These are phyloP conservation scores for Plenodomus tracheiphilus DNA, from an alignment of 2,329 filamentous ascomycete species.

Conservation along the genomic window DNA sequence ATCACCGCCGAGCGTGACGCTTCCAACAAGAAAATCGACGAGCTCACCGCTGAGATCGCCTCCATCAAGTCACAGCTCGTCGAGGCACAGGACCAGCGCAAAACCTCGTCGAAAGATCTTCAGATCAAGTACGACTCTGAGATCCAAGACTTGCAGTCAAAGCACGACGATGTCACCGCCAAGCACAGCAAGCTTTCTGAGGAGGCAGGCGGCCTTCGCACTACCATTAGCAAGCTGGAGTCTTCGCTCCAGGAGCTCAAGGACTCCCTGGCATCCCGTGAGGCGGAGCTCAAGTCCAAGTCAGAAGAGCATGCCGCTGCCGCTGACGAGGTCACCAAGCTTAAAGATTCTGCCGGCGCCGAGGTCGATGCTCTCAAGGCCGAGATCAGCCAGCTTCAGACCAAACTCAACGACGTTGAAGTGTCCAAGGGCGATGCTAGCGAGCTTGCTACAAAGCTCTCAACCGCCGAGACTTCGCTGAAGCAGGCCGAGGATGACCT, in stretches of 20 bases:
- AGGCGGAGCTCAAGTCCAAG: conserved; percentile 22
- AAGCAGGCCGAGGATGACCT: conserved; percentile 30
- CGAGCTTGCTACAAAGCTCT: conserved; percentile 28
- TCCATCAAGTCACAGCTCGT: conserved; percentile 29
- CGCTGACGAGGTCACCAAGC: conserved; percentile 11
- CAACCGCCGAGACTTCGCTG: conserved; percentile 30
- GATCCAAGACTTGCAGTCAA: conserved; percentile 21
- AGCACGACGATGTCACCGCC: conserved; percentile 17
- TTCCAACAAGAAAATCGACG: conserved; percentile 23
- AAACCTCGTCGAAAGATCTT: conserved; percentile 11
- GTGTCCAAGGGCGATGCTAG: conserved; percentile 31
- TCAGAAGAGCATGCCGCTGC: conserved; percentile 21
- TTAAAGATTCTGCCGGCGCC: conserved; percentile 23
- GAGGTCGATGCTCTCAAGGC: conserved; percentile 28
- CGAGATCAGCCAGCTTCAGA: conserved; percentile 27
- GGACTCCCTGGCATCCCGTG: conserved; percentile 24
- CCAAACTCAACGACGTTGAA: conserved; percentile 29
- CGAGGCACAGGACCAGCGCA: conserved; percentile 1
- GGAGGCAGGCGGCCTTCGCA: conserved; percentile 24
- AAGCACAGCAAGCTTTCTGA: conserved; percentile 25
- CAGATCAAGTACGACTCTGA: conserved; percentile 17
- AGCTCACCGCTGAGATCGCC: conserved; percentile 25
- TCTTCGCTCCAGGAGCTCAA: conserved; percentile 20
- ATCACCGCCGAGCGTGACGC: conserved; percentile 29
- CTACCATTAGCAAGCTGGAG: conserved; percentile 34